phyloP scores from a whole-genome alignment of 2,329 filamentous ascomycete species.

The Colletotrichum caudatum region DNA sequence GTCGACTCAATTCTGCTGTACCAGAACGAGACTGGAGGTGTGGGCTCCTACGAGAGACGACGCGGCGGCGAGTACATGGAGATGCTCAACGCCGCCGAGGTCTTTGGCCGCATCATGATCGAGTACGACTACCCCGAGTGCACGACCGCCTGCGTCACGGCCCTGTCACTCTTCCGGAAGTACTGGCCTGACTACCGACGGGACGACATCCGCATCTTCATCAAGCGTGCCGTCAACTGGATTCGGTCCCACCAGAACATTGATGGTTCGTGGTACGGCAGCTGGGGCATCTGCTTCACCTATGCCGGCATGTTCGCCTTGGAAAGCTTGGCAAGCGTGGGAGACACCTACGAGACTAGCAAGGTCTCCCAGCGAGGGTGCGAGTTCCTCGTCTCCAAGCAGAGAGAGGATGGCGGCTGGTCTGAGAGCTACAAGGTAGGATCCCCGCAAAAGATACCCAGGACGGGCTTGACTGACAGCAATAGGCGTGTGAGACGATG shows the following conservation, averaged over 20 bases:
- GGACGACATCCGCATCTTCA: constrained; percentile 79
- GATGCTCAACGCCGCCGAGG: constrained; percentile 92
- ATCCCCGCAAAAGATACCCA: not conserved
- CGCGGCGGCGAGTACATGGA: constrained; percentile 84
- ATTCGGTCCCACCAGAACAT: constrained; percentile 82
- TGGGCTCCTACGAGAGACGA: constrained; percentile 88
- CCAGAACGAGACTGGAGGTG: constrained; percentile 88
- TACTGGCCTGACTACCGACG: constrained; percentile 85
- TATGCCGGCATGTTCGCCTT: constrained; percentile 98
- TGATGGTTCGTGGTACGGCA: constrained; percentile 97
- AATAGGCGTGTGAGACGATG: constrained; percentile 79
- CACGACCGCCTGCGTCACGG: constrained; percentile 93
- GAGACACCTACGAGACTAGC: constrained; percentile 84
- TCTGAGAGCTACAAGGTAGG: constrained; percentile 88
- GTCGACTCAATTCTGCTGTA: constrained; percentile 92
- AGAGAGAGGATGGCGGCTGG: constrained; percentile 93
- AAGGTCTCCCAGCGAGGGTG: constrained; percentile 79
- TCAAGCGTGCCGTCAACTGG: constrained; percentile 80
- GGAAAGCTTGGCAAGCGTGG: constrained; percentile 83
- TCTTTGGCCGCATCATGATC: constrained; percentile 97
- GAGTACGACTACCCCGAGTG: constrained; percentile 99
- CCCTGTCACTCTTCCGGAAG: constrained; percentile 82
- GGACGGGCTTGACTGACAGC: constrained; percentile 30
- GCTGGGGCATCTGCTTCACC: constrained; percentile 98
- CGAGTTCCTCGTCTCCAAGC: constrained; percentile 85